Evolutionary conservation across 192 early-diverging fungal species (phyloP), one percentile per base, ranked within the genome.

Genomic region (Entophlyctis luteolus): DNA sequence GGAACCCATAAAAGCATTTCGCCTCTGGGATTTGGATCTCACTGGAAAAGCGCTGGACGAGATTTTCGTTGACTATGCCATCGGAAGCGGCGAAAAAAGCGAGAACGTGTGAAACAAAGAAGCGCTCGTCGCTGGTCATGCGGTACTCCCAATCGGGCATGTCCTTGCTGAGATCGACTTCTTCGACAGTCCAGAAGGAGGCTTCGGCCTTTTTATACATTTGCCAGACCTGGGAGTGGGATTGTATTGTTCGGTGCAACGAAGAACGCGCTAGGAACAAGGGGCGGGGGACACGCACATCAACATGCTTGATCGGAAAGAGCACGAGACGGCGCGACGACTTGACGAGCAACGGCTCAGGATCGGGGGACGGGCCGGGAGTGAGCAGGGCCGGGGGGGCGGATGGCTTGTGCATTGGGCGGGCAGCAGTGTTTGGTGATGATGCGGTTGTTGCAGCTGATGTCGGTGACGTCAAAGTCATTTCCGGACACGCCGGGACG

Each of bases 181-280:
- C 93, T 74, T 96, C 94, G 16, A 91, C 94, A 0, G 93, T 94
- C 94, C 94, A 97, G 83, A 95, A 95, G 6, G 92, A 93, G 2
- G 94, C 94, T 72, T 94, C 93, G 71, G 93, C 92, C 78, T 97
- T 97, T 75, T 97, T 95, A 87, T 97, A 95, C 88, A 95, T 91
- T 67, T 94, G 86, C 94, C 94, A 96, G 70, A 94, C 88, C 86
- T 88, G 50, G 45, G 29, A 18, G 38, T 29, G 28, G 14, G 36
- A 16, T 8, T 14, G 38, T 42, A 36, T 6, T 39, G 59, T 46
- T 18, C 3, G 34, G 23, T n/a, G n/a, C 8, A 42, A 42, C 39
- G n/a, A 42, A 42, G n/a, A 42, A 12, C 39, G 28, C 14, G 52
- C 0, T 23, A 2, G 52, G 52, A 53, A 6, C 18, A 35, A 42